phyloP scores from a whole-genome alignment of 139 green algal species.

The Micromonas commoda region DNA sequence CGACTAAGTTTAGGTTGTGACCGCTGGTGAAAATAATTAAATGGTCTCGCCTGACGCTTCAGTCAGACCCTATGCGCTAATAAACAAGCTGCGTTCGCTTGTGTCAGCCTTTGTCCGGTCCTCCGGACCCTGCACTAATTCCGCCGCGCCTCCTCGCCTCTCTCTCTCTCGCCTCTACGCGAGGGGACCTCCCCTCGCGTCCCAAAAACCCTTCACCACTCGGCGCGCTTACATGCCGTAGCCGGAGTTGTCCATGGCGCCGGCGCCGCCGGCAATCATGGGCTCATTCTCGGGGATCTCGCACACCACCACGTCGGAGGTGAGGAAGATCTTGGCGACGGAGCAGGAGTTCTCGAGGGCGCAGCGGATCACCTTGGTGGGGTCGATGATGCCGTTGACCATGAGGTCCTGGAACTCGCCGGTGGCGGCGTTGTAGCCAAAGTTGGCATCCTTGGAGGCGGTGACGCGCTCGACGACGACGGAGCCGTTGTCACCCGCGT shows the following conservation, averaged over 20 bases:
- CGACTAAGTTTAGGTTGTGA: no score
- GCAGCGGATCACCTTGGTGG: slow-evolving; percentile 93
- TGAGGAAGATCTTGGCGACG: slow-evolving; percentile 96
- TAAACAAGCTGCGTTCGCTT: no score
- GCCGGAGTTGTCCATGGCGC: slow-evolving; percentile 44
- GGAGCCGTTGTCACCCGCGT: slow-evolving; percentile 91
- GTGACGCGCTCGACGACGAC: slow-evolving; percentile 87
- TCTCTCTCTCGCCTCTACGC: no score
- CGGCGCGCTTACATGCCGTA: slow-evolving; percentile 31
- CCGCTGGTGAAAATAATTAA: no score
- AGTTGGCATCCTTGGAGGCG: slow-evolving; percentile 39
- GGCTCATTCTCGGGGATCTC: slow-evolving; percentile 70
- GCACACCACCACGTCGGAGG: slow-evolving; percentile 83
- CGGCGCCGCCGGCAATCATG: slow-evolving; percentile 19
- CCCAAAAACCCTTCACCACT: no score
- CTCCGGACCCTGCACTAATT: no score
- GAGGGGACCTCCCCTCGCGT: no score
- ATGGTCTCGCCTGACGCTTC: no score
- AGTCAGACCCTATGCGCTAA: no score
- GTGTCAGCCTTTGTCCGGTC: no score
- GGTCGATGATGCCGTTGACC: slow-evolving; percentile 95
- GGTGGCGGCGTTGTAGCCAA: slow-evolving; percentile 88
- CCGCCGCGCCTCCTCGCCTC: no score
- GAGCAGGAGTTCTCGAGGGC: slow-evolving; percentile 90
- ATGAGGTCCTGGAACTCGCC: slow-evolving; percentile 92